Evolutionary conservation across 2,329 filamentous ascomycete genomes (phyloP), one percentile per base, ranked within the genome.

Genomic region (Ascochyta rabiei): DNA sequence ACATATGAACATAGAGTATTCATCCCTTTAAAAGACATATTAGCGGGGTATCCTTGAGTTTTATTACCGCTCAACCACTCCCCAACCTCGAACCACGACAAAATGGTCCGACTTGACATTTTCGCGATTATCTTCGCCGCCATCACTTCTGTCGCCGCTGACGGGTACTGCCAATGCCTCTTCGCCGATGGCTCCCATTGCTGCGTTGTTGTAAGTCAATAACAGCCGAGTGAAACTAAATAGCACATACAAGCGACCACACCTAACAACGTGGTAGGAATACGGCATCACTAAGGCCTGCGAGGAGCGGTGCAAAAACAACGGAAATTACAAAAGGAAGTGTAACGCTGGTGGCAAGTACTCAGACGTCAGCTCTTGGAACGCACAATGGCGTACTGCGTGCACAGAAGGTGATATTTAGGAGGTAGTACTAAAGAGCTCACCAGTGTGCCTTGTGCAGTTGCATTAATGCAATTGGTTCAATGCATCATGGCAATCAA

Each of bases 161-260:
- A 48, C 45, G 45, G 45, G 33, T 48, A n/a, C 45, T 48, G 45
- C 35, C 45, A 48, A 48, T 48, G 45, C 37, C 45, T 48, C 18
- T 48, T 33, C 26, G 4, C 45, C 35, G 45, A 48, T 40, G 45
- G 45, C 35, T 48, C 45, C 35, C 45, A 48, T 18, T 48, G 45
- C 45, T 48, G 45, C 35, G 45, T 48, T 48, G 45, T 48, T 48
- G 45, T 48, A 48, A 48, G 45, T 48, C 35, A 39, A 48, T 48
- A 33, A 48, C 26, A 41, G 45, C 35, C 37, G 15, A 41, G 45
- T 35, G 28, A 26, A 48, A 24, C 16, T 26, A 34, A 24, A 48
- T 24, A 48, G 18, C 37, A 40, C 37, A 41, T 48, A 41, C 35
- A 33, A 41, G 35, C 37, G 37, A 48, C 35, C 37, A 48, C 13